A percentile compares a stretch with the other conserved stretches of the same genome.
These are phyloP conservation scores for Tulasnella sp. DNA, from an alignment of 768 basidiomycete genomes.

Conservation along the genomic window DNA sequence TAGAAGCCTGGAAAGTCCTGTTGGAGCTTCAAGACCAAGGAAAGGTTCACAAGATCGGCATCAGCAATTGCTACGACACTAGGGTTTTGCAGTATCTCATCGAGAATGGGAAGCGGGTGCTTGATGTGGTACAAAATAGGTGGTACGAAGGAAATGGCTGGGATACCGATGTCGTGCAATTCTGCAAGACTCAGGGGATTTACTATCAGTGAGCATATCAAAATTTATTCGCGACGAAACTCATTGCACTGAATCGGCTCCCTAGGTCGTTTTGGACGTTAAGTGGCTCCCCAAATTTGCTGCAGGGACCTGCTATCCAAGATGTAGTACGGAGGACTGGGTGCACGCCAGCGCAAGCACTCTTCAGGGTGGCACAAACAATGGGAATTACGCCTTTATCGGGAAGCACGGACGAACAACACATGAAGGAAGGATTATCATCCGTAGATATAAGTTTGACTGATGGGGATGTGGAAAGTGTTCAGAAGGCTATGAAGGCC, in stretches of 20 bases:
- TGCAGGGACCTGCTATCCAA: conserved; percentile 47
- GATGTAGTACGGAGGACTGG: conserved; percentile 45
- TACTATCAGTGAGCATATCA: conserved; percentile 60
- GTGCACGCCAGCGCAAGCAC: conserved; percentile 59
- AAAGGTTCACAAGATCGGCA: conserved; percentile 56
- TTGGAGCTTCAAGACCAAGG: conserved; percentile 61
- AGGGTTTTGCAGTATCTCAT: conserved; percentile 50
- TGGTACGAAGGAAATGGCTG: conserved; percentile 81
- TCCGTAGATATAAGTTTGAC: conserved; percentile 40
- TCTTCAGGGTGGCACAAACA: conserved; percentile 65
- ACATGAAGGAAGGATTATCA: conserved; percentile 64
- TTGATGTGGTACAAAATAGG: conserved; percentile 76
- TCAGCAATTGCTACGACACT: conserved; percentile 75
- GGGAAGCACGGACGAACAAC: conserved; percentile 63
- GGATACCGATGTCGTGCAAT: conserved; percentile 61
- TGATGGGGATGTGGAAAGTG: conserved; percentile 35
- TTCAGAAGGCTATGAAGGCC: conserved; percentile 32
- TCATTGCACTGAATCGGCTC: not conserved
- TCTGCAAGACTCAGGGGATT: conserved; percentile 59
- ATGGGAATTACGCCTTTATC: conserved; percentile 67
- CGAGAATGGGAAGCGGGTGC: conserved; percentile 45
- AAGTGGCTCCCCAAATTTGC: conserved; percentile 64
- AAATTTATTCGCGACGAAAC: not conserved
- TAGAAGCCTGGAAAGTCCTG: conserved; percentile 66
- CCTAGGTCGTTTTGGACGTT: conserved; percentile 89